Conservation (phyloP, 495 filamentous ascomycete species). For the Geoglossum glabrum region DNA sequence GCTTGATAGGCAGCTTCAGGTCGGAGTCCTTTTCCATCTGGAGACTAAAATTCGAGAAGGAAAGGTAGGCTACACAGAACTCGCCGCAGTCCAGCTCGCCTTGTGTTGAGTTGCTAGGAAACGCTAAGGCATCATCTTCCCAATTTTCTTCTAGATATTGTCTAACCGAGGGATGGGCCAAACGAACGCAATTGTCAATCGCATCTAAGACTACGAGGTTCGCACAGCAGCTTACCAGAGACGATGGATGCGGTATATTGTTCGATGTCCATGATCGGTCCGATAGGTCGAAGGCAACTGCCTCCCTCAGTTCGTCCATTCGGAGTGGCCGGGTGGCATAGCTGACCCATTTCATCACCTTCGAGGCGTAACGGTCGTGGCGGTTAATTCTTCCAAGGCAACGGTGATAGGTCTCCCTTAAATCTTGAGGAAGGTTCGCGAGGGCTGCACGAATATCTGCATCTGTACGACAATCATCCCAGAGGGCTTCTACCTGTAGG, state of each 20-base stretch:
- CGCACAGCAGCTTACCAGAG: constrained; percentile 15
- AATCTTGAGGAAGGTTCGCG: constrained; percentile 12
- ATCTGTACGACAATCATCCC: constrained; percentile 10
- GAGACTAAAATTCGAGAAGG: not conserved
- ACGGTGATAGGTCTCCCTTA: constrained; percentile 14
- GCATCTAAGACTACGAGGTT: constrained; percentile 18
- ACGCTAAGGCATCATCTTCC: not conserved
- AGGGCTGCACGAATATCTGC: constrained; percentile 11
- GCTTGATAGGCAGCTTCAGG: not conserved
- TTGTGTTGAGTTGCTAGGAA: not conserved
- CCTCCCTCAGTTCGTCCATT: constrained; percentile 20
- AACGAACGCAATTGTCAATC: constrained; percentile 12
- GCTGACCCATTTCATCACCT: constrained; percentile 13
- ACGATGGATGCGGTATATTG: constrained; percentile 11
- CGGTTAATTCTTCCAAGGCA: not conserved
- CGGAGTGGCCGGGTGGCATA: constrained; percentile 16
- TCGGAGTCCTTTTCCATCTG: not conserved
- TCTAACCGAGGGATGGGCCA: constrained; percentile 19
- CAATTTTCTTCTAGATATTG: constrained; percentile 13
- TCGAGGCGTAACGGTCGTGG: not conserved
- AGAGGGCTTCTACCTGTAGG: constrained; percentile 17
- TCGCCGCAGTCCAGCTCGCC: not conserved
- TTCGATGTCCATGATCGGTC: constrained; percentile 13
- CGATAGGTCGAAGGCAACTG: constrained; percentile 12
- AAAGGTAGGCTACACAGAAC: not conserved